phyloP scores from a whole-genome alignment of 2,329 filamentous ascomycete species.

The Ascochyta viciae-villosae region DNA sequence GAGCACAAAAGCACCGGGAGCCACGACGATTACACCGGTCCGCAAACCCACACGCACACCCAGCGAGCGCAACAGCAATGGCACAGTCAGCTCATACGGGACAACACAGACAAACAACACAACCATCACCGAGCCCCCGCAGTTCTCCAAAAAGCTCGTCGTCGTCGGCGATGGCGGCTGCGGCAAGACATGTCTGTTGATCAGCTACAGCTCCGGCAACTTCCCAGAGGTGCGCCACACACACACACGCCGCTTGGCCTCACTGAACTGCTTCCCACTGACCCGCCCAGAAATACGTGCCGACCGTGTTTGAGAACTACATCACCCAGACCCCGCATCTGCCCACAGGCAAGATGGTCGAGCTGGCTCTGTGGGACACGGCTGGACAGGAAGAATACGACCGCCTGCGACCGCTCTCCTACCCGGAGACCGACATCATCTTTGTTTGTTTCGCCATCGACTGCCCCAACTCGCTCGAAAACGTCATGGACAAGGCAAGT shows the following conservation, averaged over 20 bases:
- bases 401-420: constrained; percentile 90
- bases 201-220: constrained; percentile 98
- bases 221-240: constrained; percentile 82
- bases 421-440: constrained; percentile 95
- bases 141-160: constrained; percentile 99
- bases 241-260: neutral
- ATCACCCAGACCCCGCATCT: constrained; percentile 95
- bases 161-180: constrained; percentile 98
- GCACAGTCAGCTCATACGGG: constrained; percentile 85
- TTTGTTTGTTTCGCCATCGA: constrained; percentile 99
- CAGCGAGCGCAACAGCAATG: constrained; percentile 78
- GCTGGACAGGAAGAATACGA: constrained; percentile 99
- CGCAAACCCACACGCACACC: constrained; percentile 59
- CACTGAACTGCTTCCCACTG: constrained; percentile 1
- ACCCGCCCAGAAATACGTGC: constrained; percentile 88
- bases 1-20: constrained; percentile 50
- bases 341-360: constrained; percentile 88
- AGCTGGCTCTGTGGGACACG: constrained; percentile 97
- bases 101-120: constrained; percentile 81
- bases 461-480: constrained; percentile 96
- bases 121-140: constrained; percentile 85
- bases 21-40: constrained; percentile 43
- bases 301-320: constrained; percentile 99
- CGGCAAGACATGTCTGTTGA: constrained; percentile 97
- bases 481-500: constrained; percentile 96